phyloP scores from a whole-genome alignment of 1,284 basidiomycete genomes.

The Athelia psychrophila region DNA sequence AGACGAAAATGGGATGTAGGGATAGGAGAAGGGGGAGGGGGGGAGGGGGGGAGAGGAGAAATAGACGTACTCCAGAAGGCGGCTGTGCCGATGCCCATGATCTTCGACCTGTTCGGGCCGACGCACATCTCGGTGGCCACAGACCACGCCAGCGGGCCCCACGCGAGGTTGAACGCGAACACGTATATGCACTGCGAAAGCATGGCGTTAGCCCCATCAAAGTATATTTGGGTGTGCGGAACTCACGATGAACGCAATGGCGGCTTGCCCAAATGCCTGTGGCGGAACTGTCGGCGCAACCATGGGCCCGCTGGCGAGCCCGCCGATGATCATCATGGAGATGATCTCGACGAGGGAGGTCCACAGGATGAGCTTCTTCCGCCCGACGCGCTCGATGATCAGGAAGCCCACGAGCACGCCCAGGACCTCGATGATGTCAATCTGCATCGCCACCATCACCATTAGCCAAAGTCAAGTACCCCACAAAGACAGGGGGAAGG shows the following conservation, averaged over 20 bases:
- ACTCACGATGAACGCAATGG: background rate
- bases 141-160: slow-evolving; percentile 10
- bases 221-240: background rate
- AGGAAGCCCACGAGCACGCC: slow-evolving; percentile 10
- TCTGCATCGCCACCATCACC: background rate
- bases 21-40: too few relatives aligned
- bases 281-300: background rate
- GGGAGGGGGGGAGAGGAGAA: background rate
- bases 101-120: slow-evolving; percentile 9
- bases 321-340: slow-evolving; percentile 2
- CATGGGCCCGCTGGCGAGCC: background rate
- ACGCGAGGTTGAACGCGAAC: slow-evolving; percentile 7
- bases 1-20: too few relatives aligned
- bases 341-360: slow-evolving; percentile 1
- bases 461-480: background rate
- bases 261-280: background rate
- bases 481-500: background rate
- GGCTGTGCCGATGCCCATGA: slow-evolving; percentile 10
- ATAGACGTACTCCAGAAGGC: slow-evolving; percentile 6
- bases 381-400: slow-evolving; percentile 9
- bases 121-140: slow-evolving; percentile 9
- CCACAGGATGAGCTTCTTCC: slow-evolving; percentile 1
- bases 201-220: background rate
- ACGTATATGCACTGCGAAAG: slow-evolving; percentile 5
- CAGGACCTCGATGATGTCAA: slow-evolving; percentile 9